A percentile compares a stretch with the other conserved stretches of the same genome.
Conservation (phyloP, 2,329 filamentous ascomycete genomes). For the Aspergillus oerlinghausenensis region DNA sequence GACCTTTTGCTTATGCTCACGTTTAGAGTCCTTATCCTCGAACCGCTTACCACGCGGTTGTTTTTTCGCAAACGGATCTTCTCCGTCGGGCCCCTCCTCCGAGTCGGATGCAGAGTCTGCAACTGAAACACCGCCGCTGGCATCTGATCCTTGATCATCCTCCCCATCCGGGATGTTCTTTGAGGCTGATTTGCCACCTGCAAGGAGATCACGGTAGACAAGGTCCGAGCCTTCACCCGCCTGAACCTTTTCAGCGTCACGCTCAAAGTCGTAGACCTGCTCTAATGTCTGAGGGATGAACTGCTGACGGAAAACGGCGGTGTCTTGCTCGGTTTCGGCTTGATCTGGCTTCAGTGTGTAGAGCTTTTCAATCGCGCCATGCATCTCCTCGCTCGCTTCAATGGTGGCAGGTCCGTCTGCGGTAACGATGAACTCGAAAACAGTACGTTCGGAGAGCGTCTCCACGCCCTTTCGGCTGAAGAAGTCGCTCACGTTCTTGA, state of each 20-base stretch:
- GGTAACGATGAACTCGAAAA: slow-evolving; percentile 78
- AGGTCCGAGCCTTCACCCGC: slow-evolving; percentile 71
- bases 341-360: slow-evolving; percentile 53
- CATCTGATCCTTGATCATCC: slow-evolving; percentile 31
- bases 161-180: slow-evolving; percentile 30
- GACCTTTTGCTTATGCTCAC: slow-evolving; percentile 79
- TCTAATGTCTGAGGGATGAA: slow-evolving; percentile 95
- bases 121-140: slow-evolving; percentile 32
- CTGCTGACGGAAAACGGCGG: slow-evolving; percentile 90
- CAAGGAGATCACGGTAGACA: slow-evolving; percentile 79
- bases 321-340: slow-evolving; percentile 58
- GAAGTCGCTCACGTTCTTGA: slow-evolving; percentile 94
- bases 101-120: slow-evolving; percentile 37
- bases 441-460: slow-evolving; percentile 68
- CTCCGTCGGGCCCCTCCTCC: slow-evolving; percentile 43
- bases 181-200: slow-evolving; percentile 50
- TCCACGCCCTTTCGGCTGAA: slow-evolving; percentile 84
- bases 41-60: slow-evolving; percentile 76
- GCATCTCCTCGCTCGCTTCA: slow-evolving; percentile 51
- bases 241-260: slow-evolving; percentile 74
- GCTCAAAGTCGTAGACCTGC: slow-evolving; percentile 93
- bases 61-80: slow-evolving; percentile 57
- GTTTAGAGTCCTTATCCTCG: slow-evolving; percentile 87
- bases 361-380: slow-evolving; percentile 60
- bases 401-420: slow-evolving; percentile 45